Percentiles rank a stretch among this genome's conserved stretches.
These are phyloP conservation scores for Ascochyta pisi DNA, from an alignment of 2,329 filamentous ascomycete genomes.

Conservation along the genomic window DNA sequence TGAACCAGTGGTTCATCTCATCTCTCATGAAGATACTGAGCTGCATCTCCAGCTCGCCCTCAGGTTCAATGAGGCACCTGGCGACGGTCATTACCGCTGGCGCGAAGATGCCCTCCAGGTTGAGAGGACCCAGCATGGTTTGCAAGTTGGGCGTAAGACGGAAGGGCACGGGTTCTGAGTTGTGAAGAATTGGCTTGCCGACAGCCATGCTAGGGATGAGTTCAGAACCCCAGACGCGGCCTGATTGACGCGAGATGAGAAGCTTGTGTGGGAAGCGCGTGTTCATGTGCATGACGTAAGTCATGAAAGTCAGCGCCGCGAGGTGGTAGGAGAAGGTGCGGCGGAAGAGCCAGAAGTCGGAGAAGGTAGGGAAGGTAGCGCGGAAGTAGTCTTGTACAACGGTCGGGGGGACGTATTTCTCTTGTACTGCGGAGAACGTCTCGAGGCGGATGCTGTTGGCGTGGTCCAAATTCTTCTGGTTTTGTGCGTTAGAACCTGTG, in stretches of 20 bases:
- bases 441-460: conserved; percentile 78
- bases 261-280: conserved; percentile 96
- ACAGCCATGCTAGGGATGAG: conserved; percentile 88
- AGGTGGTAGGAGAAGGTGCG: conserved; percentile 96
- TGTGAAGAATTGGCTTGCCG: conserved; percentile 87
- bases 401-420: conserved; percentile 86
- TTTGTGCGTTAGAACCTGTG: conserved; percentile 17
- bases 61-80: conserved; percentile 86
- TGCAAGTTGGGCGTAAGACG: conserved; percentile 95
- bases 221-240: conserved; percentile 96
- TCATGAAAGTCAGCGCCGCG: conserved; percentile 95
- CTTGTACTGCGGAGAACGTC: conserved; percentile 92
- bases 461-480: conserved; percentile 72
- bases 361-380: conserved; percentile 82
- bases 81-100: conserved; percentile 96
- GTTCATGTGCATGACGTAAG: conserved; percentile 97
- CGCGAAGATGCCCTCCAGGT: conserved; percentile 95
- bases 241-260: conserved; percentile 83
- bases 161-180: conserved; percentile 95
- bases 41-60: conserved; percentile 86
- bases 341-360: conserved; percentile 98
- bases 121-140: conserved; percentile 92
- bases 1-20: conserved; percentile 98
- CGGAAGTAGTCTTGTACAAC: conserved; percentile 90
- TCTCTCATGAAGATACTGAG: conserved; percentile 94